phyloP scores from a whole-genome alignment of 169 alveolate genomes.

The Plasmodium sp. region DNA sequence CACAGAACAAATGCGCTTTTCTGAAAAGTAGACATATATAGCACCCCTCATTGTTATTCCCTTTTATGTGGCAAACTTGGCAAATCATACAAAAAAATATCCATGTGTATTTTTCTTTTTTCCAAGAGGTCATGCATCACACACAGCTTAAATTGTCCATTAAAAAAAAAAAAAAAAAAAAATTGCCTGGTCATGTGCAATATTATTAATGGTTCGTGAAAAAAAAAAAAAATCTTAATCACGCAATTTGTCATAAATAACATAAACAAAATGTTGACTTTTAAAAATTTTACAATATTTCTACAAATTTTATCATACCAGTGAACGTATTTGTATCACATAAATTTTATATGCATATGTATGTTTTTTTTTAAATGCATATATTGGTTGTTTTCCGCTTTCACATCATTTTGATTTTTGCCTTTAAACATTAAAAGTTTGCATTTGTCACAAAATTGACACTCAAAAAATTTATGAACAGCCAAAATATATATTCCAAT shows the following conservation, averaged over 20 bases:
- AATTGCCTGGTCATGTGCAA: slow-evolving; percentile 32
- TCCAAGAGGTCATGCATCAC: neutral
- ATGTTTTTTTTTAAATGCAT: neutral
- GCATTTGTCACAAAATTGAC: slow-evolving; percentile 3
- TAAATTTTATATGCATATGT: slow-evolving; percentile 8
- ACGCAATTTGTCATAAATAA: slow-evolving; percentile 1
- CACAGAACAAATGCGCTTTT: neutral
- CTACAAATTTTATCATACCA: slow-evolving; percentile 1
- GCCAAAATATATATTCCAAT: neutral
- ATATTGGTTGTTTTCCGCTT: neutral
- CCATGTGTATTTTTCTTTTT: neutral
- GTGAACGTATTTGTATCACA: slow-evolving; percentile 8
- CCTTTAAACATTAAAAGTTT: slow-evolving; percentile 10
- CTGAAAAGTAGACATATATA: neutral
- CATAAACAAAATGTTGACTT: slow-evolving; percentile 4
- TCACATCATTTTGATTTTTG: neutral
- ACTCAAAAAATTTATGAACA: slow-evolving; percentile 24
- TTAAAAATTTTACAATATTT: neutral
- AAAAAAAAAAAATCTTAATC: slow-evolving; percentile 10
- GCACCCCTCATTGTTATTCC: neutral
- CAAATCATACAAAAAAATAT: neutral
- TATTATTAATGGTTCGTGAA: slow-evolving; percentile 27
- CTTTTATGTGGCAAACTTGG: neutral
- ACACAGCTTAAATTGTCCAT: slow-evolving; percentile 6
- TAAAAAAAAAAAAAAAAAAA: slow-evolving; percentile 24